Evolutionary conservation across 495 filamentous ascomycete genomes (phyloP).

Genomic region (Aspergillus nidulans): DNA sequence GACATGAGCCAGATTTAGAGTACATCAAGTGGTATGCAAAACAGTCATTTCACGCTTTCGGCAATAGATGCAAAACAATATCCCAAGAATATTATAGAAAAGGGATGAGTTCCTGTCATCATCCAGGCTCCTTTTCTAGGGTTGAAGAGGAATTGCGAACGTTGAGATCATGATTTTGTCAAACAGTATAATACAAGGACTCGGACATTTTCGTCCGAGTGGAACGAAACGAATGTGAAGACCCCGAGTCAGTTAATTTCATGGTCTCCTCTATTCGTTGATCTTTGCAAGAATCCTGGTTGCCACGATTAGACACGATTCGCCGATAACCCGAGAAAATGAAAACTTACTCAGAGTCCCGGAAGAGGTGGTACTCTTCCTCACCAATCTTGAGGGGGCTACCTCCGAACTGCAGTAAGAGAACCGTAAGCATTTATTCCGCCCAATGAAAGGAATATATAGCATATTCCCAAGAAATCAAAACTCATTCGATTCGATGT

Average conservation of each 20-base stretch:
- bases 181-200: constrained; percentile 37
- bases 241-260: constrained; percentile 14
- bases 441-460: background rate
- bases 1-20: constrained; percentile 26
- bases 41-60: constrained; percentile 43
- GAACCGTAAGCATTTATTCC: background rate
- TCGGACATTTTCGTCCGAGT: constrained; percentile 14
- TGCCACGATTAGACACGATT: constrained; percentile 20
- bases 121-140: constrained; percentile 16
- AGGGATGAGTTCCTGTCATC: constrained; percentile 4
- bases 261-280: constrained; percentile 59
- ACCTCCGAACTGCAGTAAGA: constrained; percentile 76
- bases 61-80: constrained; percentile 35
- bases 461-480: background rate
- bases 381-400: constrained; percentile 96
- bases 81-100: constrained; percentile 14
- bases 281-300: constrained; percentile 80
- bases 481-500: background rate
- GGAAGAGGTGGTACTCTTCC: constrained; percentile 91
- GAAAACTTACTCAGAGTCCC: constrained; percentile 85
- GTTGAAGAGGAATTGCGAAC: constrained; percentile 26
- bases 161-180: constrained; percentile 33
- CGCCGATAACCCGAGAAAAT: background rate
- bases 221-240: constrained; percentile 17
- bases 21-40: constrained; percentile 43